Base-by-base conservation (phyloP, 495 filamentous ascomycete species). In the Tuber aestivum region DNA sequence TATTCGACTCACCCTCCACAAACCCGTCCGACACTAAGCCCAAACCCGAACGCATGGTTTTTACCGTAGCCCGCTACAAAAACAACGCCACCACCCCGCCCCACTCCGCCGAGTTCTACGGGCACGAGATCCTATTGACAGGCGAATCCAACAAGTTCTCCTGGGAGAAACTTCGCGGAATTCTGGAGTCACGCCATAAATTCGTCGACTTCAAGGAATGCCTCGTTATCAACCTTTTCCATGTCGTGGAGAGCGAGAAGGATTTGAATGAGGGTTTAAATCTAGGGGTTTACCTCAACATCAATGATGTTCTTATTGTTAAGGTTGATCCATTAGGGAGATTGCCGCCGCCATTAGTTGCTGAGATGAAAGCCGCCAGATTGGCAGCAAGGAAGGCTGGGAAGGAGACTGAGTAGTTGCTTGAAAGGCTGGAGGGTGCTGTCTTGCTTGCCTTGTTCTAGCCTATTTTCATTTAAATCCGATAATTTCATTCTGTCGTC, bases 61-160 rank as follows among this genome's bases (percentile, higher is more conserved):
- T 79, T 45, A 61, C 74, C 61, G 72, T 79, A 70, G 50, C 72
- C 12, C 78, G 77, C 44, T 79, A 79, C 72, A 61, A 72, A 12
- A 23, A 37, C 18, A 48, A 70, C 23, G 65, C 61, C 38, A 70
- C 72, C 12, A 65, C 56, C 56, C 56, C 56, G 12, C 5, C 32
- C 56, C 27, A 65, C 27, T 65, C 4, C 27, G 56, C 56, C 12
- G 14, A 65, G 14, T 35, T 65, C 16, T n/a, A 65, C 44, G 78
- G 78, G 3, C 73, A 21, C 8, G 78, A 79, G 38, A 75, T 79
- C 5, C 78, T 79, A 5, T 38, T 48, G 1, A 18, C 56, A 35
- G 27, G 56, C 3, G 41, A 69, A 32, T 50, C 76, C 18, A 41
- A 50, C n/a, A 37, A 50, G 14, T 76, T 79, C 40, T 27, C n/a